A percentile compares a stretch with the other conserved stretches of the same genome.
phyloP scores from a whole-genome alignment of 2,329 filamentous ascomycete species.

The Xylaria sp. region DNA sequence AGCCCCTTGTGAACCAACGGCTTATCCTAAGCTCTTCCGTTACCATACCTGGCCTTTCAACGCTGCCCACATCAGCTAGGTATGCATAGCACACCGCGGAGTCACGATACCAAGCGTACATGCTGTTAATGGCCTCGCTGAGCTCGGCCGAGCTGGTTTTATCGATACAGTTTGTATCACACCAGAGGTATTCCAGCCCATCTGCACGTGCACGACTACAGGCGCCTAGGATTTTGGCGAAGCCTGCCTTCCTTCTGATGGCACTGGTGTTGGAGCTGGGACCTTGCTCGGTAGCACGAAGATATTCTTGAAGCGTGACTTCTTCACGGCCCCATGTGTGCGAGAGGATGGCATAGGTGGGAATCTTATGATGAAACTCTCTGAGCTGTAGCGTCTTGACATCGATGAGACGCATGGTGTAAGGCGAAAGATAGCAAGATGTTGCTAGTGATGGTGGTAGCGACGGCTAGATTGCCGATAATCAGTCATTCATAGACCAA shows the following conservation, averaged over 20 bases:
- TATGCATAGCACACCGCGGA: slow-evolving; percentile 43
- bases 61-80: slow-evolving; percentile 37
- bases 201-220: slow-evolving; percentile 40
- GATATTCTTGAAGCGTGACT: slow-evolving; percentile 41
- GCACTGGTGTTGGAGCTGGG: not conserved
- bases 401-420: slow-evolving; percentile 46
- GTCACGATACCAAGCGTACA: slow-evolving; percentile 44
- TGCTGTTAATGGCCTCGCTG: slow-evolving; percentile 46
- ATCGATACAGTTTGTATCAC: slow-evolving; percentile 48
- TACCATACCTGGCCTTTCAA: not conserved
- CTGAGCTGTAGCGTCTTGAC: slow-evolving; percentile 42
- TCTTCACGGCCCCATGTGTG: slow-evolving; percentile 47
- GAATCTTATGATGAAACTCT: slow-evolving; percentile 39
- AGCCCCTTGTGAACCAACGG: slow-evolving; percentile 38
- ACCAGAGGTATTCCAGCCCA: slow-evolving; percentile 41
- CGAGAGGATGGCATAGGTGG: slow-evolving; percentile 48
- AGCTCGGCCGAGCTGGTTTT: slow-evolving; percentile 44
- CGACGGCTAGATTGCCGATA: not conserved
- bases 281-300: not conserved
- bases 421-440: not conserved
- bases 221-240: slow-evolving; percentile 42
- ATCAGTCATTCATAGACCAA: not conserved
- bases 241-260: slow-evolving; percentile 38
- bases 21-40: slow-evolving; percentile 8
- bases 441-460: not conserved